Evolutionary conservation across 257 asterid genomes (phyloP).

Genomic region (Solanum neorickii): DNA sequence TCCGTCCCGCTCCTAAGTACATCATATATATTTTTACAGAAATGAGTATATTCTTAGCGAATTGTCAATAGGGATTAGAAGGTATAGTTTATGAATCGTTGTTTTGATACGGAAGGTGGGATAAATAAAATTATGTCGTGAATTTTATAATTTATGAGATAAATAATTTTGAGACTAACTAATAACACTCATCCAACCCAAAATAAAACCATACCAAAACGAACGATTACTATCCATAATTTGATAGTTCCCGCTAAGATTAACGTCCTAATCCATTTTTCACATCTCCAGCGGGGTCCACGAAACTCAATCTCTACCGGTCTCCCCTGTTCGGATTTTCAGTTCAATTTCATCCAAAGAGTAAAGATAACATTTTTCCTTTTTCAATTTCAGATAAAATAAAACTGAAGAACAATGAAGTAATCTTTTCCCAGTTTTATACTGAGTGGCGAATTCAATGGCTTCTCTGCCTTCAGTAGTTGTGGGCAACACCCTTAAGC

Average conservation of each 20-base stretch:
- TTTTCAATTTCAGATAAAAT: not conserved
- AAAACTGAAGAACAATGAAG: not conserved
- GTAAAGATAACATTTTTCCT: constrained; percentile 19
- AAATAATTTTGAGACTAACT: not conserved
- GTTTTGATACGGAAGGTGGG: not conserved
- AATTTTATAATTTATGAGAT: not conserved
- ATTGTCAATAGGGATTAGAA: no score
- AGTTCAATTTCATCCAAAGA: constrained; percentile 37
- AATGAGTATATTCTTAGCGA: no score
- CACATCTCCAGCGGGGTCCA: not conserved
- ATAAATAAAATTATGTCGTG: no score
- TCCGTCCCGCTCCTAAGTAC: no score
- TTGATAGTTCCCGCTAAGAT: not conserved
- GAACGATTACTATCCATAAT: not conserved
- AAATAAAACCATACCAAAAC: not conserved
- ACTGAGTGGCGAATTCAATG: constrained; percentile 27
- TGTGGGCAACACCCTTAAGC: constrained; percentile 51
- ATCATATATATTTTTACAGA: no score
- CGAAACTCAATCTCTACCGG: not conserved
- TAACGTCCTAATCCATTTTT: not conserved
- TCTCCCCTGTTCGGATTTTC: not conserved
- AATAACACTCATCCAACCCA: no score
- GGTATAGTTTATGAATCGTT: not conserved
- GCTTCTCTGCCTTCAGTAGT: constrained; percentile 71
- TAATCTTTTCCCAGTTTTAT: not conserved